phyloP scores from a whole-genome alignment of 352 stramenopile species.

The Hyaloperonospora brassicae region DNA sequence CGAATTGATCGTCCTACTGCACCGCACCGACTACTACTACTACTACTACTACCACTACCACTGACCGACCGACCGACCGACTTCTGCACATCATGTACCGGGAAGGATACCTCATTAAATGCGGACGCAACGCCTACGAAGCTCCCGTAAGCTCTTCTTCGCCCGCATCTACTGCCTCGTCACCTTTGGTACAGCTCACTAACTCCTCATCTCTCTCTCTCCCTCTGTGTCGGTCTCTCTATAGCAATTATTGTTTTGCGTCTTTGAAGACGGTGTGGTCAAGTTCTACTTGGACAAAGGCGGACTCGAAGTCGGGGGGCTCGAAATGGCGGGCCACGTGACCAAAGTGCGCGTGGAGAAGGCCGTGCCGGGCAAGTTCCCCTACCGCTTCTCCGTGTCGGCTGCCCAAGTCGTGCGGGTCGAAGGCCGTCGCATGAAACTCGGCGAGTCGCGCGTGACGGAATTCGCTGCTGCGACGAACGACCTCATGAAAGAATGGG shows the following conservation, averaged over 20 bases:
- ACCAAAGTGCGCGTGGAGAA: conserved; percentile 77
- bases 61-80: background rate
- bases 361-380: conserved; percentile 46
- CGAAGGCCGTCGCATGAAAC: conserved; percentile 72
- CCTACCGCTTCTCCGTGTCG: conserved; percentile 67
- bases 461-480: conserved; percentile 66
- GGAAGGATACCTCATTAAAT: conserved; percentile 73
- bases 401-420: conserved; percentile 59
- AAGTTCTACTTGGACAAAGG: conserved; percentile 71
- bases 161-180: background rate
- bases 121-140: conserved; percentile 39
- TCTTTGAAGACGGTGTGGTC: conserved; percentile 70
- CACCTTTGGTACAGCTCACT: conserved; percentile 3
- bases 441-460: conserved; percentile 49
- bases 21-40: no score
- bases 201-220: no score
- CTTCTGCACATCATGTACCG: conserved; percentile 47
- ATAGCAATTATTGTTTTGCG: conserved; percentile 61
- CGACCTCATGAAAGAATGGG: conserved; percentile 83
- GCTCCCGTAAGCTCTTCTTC: conserved; percentile 26
- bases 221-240: background rate
- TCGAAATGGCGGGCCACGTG: conserved; percentile 60
- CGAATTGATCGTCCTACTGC: no score
- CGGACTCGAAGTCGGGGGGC: conserved; percentile 47
- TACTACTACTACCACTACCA: no score